Conservation (phyloP, 2,329 filamentous ascomycete genomes). For the Ceratocystis variospora region DNA sequence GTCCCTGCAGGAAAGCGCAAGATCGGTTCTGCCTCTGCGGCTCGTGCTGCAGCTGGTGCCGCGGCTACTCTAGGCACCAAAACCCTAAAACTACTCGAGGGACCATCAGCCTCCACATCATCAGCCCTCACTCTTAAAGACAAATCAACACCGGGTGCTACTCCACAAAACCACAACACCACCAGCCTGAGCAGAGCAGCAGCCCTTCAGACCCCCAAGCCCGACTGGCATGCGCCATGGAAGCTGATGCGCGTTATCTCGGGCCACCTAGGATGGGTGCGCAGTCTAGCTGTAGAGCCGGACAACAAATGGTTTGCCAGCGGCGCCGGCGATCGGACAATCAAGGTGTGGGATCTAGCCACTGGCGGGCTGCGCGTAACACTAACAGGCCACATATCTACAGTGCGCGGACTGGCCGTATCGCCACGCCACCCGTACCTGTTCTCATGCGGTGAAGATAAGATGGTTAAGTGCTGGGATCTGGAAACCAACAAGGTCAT, state of each 20-base stretch:
- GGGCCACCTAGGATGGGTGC: conserved; percentile 90
- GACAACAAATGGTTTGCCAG: conserved; percentile 97
- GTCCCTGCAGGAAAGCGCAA: conserved; percentile 22
- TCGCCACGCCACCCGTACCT: conserved; percentile 90
- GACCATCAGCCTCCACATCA: conserved; percentile 31
- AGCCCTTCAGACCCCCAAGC: conserved; percentile 42
- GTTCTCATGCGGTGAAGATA: conserved; percentile 96
- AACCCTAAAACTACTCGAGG: conserved; percentile 29
- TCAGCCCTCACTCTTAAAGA: conserved; percentile 5
- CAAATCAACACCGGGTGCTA: conserved; percentile 2
- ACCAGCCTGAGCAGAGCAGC: conserved; percentile 24
- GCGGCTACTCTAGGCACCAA: conserved; percentile 17
- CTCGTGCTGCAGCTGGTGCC: conserved; percentile 25
- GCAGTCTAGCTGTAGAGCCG: conserved; percentile 78
- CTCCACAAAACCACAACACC: conserved; percentile 16
- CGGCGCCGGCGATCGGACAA: conserved; percentile 86
- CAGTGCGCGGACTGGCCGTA: conserved; percentile 80
- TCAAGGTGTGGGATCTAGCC: conserved; percentile 97
- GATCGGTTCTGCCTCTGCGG: conserved; percentile 6
- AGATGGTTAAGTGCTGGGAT: conserved; percentile 99
- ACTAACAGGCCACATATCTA: conserved; percentile 86
- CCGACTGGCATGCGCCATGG: conserved; percentile 96
- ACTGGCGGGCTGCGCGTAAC: conserved; percentile 74
- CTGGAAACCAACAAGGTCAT: conserved; percentile 99
- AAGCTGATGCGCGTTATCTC: conserved; percentile 97